phyloP scores from a whole-genome alignment of 73 alveolate species.

The Tetrahymena malaccensis region DNA sequence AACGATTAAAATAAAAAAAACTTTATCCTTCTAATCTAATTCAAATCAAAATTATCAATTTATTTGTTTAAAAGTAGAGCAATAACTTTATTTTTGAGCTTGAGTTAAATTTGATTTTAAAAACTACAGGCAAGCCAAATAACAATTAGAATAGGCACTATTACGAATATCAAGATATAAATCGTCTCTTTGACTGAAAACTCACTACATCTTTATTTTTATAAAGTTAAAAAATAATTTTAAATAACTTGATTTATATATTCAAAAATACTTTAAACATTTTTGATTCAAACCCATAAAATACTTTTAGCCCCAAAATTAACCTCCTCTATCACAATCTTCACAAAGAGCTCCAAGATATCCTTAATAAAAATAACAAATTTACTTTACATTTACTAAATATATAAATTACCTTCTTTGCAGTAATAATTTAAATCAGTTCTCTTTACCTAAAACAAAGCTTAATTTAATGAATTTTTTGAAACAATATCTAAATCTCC shows the following conservation, averaged over 20 bases:
- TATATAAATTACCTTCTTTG: not conserved
- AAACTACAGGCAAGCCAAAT: not conserved
- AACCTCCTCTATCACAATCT: not conserved
- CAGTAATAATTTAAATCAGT: not conserved
- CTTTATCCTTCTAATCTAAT: not conserved
- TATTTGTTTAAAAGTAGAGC: not conserved
- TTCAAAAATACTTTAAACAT: not conserved
- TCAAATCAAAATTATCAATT: not conserved
- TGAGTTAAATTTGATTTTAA: too few species aligned
- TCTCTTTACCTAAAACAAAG: not conserved
- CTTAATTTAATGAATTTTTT: not conserved
- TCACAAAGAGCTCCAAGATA: not conserved
- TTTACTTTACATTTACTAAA: too few species aligned
- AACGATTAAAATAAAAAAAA: not conserved
- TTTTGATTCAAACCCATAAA: not conserved
- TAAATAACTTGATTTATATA: not conserved
- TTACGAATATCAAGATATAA: not conserved
- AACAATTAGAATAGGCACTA: not conserved
- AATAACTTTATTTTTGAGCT: too few species aligned
- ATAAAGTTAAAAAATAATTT: not conserved
- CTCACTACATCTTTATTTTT: not conserved
- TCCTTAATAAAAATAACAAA: not conserved
- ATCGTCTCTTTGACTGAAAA: not conserved
- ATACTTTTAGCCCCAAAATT: not conserved
- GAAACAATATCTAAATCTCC: not conserved